Evolutionary conservation across 2,329 filamentous ascomycete genomes (phyloP), one percentile per base, ranked within the genome.

Genomic region (Fusarium armeniacum): DNA sequence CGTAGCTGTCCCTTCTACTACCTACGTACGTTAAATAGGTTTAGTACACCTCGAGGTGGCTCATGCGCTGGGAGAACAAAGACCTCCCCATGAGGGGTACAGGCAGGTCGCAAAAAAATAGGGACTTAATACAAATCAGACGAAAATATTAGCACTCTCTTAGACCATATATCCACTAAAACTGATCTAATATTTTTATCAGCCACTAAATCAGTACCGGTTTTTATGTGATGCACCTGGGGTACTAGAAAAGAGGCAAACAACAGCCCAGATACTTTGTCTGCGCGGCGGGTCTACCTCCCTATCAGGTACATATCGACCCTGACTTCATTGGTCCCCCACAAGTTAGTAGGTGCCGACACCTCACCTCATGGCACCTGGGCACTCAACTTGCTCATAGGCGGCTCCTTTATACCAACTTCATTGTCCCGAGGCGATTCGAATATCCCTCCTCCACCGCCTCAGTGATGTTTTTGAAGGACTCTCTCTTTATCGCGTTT

Each of bases 381-480:
- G 41, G 49, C 51, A 55, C 49, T 46, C 58, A 66, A 44, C 61
- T 55, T 33, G 50, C 67, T 65, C 50, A 75, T 59, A 55, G 57
- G 56, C 52, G 65, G 66, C 62, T 70, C 52, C 58, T 66, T 70
- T 67, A 57, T 67, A 58, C 53, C 62, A 65, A 65, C 57, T 65
- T 68, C 58, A 56, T 65, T 66, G 45, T 55, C 47, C 40, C 43
- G 26, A 61, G 35, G 35, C 35, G 24, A 52, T n/a, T 56, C 33
- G 11, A 43, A 41, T 50, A 46, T 32, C 16, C 35, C 32, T 50
- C 38, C 61, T 41, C 35, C 24, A 47, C 38, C 61, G 36, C 49
- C 58, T 43, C 35, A 55, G 64, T 33, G 54, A 67, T 71, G 63
- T 36, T 57, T 58, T 41, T 38, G 38, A 30, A 54, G 51, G 43